Conservation (phyloP, 805 yeast genomes). For the Grigorovia yakushimaensis region DNA sequence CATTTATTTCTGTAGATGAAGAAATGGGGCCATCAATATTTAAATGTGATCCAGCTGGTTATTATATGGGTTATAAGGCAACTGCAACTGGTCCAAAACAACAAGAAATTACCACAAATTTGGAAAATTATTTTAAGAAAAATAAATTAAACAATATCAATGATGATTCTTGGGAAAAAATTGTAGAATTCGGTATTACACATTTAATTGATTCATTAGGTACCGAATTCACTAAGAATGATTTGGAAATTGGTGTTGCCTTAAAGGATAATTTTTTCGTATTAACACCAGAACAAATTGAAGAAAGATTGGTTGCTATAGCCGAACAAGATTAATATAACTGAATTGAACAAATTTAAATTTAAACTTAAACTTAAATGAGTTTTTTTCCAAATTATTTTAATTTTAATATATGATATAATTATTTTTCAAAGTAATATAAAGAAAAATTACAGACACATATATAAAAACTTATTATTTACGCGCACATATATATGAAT, state of each 20-base stretch:
- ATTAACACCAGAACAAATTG: conserved; percentile 79
- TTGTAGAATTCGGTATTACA: conserved; percentile 82
- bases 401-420: too few species aligned
- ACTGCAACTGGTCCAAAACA: conserved; percentile 95
- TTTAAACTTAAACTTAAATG: too few species aligned
- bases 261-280: conserved; percentile 59
- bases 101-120: conserved; percentile 82
- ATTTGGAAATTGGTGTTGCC: conserved; percentile 88
- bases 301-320: conserved; percentile 84
- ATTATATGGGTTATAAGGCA: conserved; percentile 83
- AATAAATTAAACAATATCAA: conserved; percentile 27
- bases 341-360: too few species aligned
- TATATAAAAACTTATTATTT: too few species aligned
- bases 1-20: conserved; percentile 82
- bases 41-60: conserved; percentile 97
- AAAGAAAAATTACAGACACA: too few species aligned
- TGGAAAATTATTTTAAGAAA: conserved; percentile 83
- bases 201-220: conserved; percentile 80
- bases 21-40: conserved; percentile 81
- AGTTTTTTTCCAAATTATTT: too few species aligned
- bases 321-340: conserved; percentile 86
- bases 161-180: conserved; percentile 74
- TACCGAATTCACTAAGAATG: conserved; percentile 89
- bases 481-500: too few species aligned
- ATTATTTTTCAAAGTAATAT: too few species aligned